phyloP scores from a whole-genome alignment of 2,329 filamentous ascomycete genomes.

The Aurifilum marmelostoma region DNA sequence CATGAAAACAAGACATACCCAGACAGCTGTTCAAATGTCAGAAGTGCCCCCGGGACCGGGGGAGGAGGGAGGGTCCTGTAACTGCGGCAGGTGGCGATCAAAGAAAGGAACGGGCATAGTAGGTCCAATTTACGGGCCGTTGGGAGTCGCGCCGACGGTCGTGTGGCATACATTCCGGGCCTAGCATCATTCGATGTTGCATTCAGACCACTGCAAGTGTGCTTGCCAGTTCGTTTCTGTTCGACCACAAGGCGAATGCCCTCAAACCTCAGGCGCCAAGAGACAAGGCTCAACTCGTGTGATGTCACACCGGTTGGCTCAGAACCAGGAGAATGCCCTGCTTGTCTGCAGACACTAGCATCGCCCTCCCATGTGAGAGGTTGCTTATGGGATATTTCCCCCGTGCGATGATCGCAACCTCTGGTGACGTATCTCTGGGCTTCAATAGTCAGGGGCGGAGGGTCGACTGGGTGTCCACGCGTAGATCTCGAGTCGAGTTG shows the following conservation, averaged over 20 bases:
- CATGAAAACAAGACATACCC: background rate
- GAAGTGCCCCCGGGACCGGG: background rate
- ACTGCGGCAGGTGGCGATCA: background rate
- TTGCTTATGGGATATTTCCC: background rate
- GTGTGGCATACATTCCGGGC: slow-evolving; percentile 7
- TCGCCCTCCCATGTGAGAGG: background rate
- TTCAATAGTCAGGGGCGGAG: background rate
- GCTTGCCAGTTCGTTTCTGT: background rate
- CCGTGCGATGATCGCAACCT: background rate
- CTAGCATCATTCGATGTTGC: background rate
- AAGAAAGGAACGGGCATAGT: background rate
- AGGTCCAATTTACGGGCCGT: background rate
- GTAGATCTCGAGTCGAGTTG: background rate
- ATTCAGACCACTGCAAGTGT: background rate
- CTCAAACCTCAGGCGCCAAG: background rate
- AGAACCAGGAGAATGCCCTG: background rate
- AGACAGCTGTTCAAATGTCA: background rate
- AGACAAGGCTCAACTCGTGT: background rate
- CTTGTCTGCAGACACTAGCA: background rate
- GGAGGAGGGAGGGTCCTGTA: background rate
- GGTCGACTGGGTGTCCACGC: background rate
- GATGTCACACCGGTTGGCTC: background rate
- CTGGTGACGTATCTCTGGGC: background rate
- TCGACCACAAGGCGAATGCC: background rate
- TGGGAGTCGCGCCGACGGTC: slow-evolving; percentile 10